Percentiles rank a stretch among this genome's conserved stretches.
phyloP scores from a whole-genome alignment of 768 basidiomycete genomes.

The Macrolepiota fuliginosa region DNA sequence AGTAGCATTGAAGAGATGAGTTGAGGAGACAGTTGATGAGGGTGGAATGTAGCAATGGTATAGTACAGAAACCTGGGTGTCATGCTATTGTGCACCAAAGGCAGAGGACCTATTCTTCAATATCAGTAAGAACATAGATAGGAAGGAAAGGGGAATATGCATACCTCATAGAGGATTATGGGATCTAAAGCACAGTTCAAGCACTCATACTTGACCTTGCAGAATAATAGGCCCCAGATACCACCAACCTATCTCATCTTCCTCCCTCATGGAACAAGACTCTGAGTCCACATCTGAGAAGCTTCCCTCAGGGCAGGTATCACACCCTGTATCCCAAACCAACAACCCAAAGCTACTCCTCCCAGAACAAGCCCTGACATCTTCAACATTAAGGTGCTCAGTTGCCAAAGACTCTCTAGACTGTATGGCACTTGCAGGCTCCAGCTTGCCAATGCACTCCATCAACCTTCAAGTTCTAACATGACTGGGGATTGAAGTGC shows the following conservation, averaged over 20 bases:
- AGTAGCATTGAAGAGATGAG: too few relatives aligned
- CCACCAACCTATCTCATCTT: not conserved
- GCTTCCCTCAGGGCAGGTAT: conserved; percentile 8
- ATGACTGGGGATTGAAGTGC: not conserved
- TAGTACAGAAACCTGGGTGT: not conserved
- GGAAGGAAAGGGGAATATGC: not conserved
- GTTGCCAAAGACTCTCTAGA: not conserved
- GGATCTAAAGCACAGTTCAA: not conserved
- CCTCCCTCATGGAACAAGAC: not conserved
- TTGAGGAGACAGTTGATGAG: too few relatives aligned
- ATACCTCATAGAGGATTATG: not conserved
- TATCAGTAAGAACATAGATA: not conserved
- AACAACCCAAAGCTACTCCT: not conserved
- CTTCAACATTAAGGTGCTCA: not conserved
- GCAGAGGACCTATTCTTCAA: not conserved
- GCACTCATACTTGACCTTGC: conserved; percentile 8
- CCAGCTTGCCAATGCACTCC: not conserved
- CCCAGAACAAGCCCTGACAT: not conserved
- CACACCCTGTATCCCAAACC: not conserved
- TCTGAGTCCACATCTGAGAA: not conserved
- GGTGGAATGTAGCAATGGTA: too few relatives aligned
- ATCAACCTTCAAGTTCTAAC: not conserved
- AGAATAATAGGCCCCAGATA: conserved; percentile 3
- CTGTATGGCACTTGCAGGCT: not conserved
- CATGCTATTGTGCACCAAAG: not conserved